These are phyloP conservation scores for Xylaria sp. DNA, from an alignment of 2,329 filamentous ascomycete species.

Conservation along the genomic window DNA sequence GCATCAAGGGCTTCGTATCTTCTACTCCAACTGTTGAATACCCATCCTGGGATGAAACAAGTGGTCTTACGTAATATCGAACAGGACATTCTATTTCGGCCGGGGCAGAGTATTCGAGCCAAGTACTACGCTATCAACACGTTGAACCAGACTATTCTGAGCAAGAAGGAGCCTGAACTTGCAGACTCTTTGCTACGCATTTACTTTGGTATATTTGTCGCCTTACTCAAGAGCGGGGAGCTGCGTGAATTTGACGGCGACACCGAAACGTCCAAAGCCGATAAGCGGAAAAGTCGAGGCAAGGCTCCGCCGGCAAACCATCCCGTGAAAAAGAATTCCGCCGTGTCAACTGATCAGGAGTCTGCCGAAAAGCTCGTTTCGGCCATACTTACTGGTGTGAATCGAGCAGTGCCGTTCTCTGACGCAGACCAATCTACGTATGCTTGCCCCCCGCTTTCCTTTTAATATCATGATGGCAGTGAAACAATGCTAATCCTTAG, in stretches of 20 bases:
- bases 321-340: conserved; percentile 39
- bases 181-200: conserved; percentile 83
- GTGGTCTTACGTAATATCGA: conserved; percentile 85
- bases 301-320: conserved; percentile 43
- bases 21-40: conserved; percentile 84
- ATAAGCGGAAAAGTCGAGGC: conserved; percentile 57
- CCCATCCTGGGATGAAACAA: conserved; percentile 91
- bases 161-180: conserved; percentile 77
- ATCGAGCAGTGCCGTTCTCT: conserved; percentile 92
- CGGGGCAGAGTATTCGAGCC: conserved; percentile 83
- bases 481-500: conserved; percentile 26
- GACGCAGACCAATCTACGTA: conserved; percentile 76
- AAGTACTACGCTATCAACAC: conserved; percentile 98
- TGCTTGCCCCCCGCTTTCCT: conserved; percentile 33
- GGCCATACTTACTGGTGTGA: conserved; percentile 89
- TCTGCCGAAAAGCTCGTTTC: conserved; percentile 90
- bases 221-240: conserved; percentile 69
- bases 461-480: neutral
- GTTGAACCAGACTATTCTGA: conserved; percentile 93
- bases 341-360: conserved; percentile 58
- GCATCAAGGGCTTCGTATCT: conserved; percentile 91
- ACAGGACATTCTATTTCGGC: conserved; percentile 82
- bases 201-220: conserved; percentile 88
- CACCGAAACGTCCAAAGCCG: conserved; percentile 39
- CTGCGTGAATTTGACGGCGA: conserved; percentile 45